phyloP scores from a whole-genome alignment of 2,329 filamentous ascomycete genomes.

The Diaporthe sp. region DNA sequence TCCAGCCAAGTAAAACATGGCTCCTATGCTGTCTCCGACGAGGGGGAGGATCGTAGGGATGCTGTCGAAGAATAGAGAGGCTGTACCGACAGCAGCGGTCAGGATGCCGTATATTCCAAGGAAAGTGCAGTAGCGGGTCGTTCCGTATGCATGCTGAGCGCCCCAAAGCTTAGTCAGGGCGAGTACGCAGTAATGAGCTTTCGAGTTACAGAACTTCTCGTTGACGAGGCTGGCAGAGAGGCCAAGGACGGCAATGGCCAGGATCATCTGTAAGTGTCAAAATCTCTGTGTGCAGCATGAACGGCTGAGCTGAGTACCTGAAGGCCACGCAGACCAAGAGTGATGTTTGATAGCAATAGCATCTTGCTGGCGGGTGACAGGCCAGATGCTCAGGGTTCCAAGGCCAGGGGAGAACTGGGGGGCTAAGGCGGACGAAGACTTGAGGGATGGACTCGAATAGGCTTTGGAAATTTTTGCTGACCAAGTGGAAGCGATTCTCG shows the following conservation, averaged over 20 bases:
- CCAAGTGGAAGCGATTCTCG: not conserved
- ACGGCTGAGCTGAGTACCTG: not conserved
- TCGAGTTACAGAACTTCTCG: not conserved
- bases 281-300: no score
- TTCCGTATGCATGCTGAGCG: fast-evolving
- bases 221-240: not conserved
- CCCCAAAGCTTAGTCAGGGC: no score
- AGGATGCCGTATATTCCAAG: not conserved
- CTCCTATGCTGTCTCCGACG: not conserved
- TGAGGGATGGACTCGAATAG: not conserved
- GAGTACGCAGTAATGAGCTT: not conserved
- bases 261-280: not conserved
- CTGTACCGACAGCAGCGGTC: not conserved
- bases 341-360: constrained; percentile 19
- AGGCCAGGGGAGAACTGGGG: not conserved
- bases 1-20: not conserved
- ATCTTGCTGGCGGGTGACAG: not conserved
- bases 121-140: not conserved
- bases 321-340: not conserved
- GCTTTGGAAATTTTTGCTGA: not conserved
- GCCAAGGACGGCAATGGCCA: not conserved
- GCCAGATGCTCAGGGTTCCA: not conserved
- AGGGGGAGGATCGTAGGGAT: not conserved
- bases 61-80: not conserved
- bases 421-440: not conserved